A percentile compares a stretch with the other conserved stretches of the same genome.
Conservation (phyloP, 2,329 filamentous ascomycete species). For the Orbilia javanica region DNA sequence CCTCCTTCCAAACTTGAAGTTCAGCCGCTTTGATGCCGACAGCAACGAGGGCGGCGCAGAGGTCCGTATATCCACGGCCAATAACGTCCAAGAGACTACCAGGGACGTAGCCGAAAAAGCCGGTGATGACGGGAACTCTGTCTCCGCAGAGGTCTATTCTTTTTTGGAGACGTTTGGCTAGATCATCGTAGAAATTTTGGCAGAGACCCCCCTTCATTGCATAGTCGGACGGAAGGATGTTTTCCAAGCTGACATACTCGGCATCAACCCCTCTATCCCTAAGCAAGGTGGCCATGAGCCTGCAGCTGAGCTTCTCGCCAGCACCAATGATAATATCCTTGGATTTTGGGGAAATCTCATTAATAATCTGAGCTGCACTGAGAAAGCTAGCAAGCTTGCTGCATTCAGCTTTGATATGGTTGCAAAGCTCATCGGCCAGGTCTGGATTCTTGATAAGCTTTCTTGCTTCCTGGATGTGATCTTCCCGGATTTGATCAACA, state of each 20-base stretch:
- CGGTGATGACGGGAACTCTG: conserved; percentile 81
- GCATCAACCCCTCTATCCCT: conserved; percentile 84
- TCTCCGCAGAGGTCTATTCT: conserved; percentile 76
- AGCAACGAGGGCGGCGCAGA: conserved; percentile 91
- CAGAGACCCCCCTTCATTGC: conserved; percentile 73
- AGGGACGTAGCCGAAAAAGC: conserved; percentile 91
- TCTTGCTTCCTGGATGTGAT: conserved; percentile 81
- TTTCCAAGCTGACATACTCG: conserved; percentile 89
- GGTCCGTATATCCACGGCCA: conserved; percentile 94
- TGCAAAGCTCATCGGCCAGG: conserved; percentile 72
- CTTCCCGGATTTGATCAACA: conserved; percentile 82
- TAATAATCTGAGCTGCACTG: conserved; percentile 72
- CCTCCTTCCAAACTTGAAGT: conserved; percentile 98
- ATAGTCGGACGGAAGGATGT: conserved; percentile 76
- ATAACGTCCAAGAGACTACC: conserved; percentile 92
- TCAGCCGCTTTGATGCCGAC: conserved; percentile 89
- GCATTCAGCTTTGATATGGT: conserved; percentile 82
- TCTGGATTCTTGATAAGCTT: conserved; percentile 72
- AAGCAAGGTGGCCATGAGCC: conserved; percentile 87
- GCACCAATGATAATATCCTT: conserved; percentile 93
- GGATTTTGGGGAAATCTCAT: conserved; percentile 80
- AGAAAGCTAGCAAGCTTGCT: conserved; percentile 81
- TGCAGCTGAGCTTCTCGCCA: conserved; percentile 94
- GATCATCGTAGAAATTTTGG: conserved; percentile 76
- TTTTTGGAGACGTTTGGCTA: conserved; percentile 73